These are phyloP conservation scores for Plasmopara muralis DNA, from an alignment of 352 stramenopile species.

Conservation along the genomic window DNA sequence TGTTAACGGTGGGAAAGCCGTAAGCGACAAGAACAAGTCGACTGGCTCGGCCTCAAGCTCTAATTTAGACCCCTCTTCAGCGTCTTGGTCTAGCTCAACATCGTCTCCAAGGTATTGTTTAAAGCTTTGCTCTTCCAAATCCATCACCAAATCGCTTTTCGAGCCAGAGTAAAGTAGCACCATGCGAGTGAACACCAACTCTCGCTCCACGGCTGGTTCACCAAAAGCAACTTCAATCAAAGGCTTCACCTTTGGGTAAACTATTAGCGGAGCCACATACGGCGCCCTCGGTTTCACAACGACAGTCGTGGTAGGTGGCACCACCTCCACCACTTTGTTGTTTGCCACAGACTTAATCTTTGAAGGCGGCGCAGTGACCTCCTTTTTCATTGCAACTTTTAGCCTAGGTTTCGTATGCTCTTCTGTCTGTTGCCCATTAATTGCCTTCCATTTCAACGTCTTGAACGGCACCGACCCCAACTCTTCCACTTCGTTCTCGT, in stretches of 20 bases:
- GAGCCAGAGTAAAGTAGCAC: constrained; percentile 28
- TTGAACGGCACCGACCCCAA: neutral
- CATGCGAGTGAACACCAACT: constrained; percentile 24
- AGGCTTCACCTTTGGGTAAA: constrained; percentile 20
- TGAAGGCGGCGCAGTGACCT: neutral
- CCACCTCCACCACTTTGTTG: constrained; percentile 1
- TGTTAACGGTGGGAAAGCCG: constrained; percentile 20
- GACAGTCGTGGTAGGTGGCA: constrained; percentile 6
- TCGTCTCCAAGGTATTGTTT: constrained; percentile 10
- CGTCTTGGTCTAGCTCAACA: constrained; percentile 9
- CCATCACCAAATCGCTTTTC: constrained; percentile 10
- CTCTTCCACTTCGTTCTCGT: constrained; percentile 11
- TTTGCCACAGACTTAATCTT: constrained; percentile 10
- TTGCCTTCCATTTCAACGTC: neutral
- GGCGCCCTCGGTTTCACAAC: constrained; percentile 6
- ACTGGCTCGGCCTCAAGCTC: constrained; percentile 13
- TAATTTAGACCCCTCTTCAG: constrained; percentile 8
- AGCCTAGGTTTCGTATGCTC: neutral
- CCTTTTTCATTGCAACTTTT: neutral
- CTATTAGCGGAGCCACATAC: constrained; percentile 7
- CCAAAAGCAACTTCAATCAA: constrained; percentile 18
- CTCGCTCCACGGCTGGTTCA: constrained; percentile 17
- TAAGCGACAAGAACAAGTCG: constrained; percentile 11
- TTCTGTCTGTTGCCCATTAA: neutral
- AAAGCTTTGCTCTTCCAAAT: constrained; percentile 12